Evolutionary conservation across 139 green algal species (phyloP).

Genomic region (Zygnema circumcarinatum): DNA sequence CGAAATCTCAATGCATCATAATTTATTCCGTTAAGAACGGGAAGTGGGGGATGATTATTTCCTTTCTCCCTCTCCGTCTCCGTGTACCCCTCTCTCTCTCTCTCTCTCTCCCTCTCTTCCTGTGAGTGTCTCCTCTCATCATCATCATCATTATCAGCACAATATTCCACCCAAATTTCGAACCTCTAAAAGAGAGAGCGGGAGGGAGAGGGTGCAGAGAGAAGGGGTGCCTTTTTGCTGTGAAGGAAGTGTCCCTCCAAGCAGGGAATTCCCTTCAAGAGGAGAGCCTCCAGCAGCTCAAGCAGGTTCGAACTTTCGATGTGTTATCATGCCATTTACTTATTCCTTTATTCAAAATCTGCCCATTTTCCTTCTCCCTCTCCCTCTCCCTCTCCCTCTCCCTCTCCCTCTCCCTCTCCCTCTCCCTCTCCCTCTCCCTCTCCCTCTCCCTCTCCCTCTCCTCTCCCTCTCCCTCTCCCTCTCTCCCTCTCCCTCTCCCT

Average conservation of each 20-base stretch:
- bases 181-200: background rate
- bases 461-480: background rate
- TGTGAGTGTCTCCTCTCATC: background rate
- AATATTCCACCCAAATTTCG: background rate
- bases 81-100: background rate
- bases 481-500: background rate
- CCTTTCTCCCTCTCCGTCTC: background rate
- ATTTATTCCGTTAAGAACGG: no score
- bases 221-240: slow-evolving; percentile 24
- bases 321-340: no score
- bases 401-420: no score
- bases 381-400: background rate
- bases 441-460: no score
- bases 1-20: no score
- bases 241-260: slow-evolving; percentile 28
- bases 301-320: slow-evolving; percentile 19
- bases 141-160: no score
- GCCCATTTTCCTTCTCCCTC: slow-evolving; percentile 14
- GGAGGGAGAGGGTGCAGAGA: background rate
- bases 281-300: slow-evolving; percentile 30
- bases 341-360: slow-evolving; percentile 8
- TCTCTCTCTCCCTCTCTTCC: background rate
- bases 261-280: background rate
- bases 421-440: no score
- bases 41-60: background rate